Percentiles rank a stretch among this genome's conserved stretches.
These are phyloP conservation scores for Magnusiomyces suaveolens DNA, from an alignment of 1,139 yeast genomes.

Conservation along the genomic window DNA sequence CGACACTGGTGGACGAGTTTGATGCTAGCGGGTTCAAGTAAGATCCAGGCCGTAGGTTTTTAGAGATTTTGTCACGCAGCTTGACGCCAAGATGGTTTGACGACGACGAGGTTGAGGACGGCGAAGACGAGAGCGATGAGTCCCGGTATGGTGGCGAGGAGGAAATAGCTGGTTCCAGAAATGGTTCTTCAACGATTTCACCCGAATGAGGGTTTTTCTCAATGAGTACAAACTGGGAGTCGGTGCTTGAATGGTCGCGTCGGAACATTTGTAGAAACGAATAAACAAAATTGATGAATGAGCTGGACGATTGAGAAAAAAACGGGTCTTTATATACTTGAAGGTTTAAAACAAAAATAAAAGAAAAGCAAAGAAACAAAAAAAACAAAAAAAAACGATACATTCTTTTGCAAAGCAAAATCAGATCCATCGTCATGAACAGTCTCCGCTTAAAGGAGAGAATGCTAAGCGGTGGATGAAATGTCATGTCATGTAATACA, in stretches of 20 bases:
- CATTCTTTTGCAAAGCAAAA: too few relatives aligned
- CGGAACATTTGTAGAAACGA: not conserved
- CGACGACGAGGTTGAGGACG: not conserved
- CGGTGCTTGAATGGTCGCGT: constrained; percentile 1
- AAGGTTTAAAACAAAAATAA: too few relatives aligned
- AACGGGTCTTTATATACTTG: too few relatives aligned
- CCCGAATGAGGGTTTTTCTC: constrained; percentile 5
- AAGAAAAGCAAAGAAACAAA: not conserved
- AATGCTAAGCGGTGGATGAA: too few relatives aligned
- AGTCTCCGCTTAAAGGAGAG: too few relatives aligned
- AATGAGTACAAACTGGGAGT: constrained; percentile 3
- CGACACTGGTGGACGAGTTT: not conserved
- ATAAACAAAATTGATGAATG: not conserved
- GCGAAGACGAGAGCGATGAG: not conserved
- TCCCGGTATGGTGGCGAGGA: not conserved
- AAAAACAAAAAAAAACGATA: too few relatives aligned
- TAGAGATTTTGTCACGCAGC: not conserved
- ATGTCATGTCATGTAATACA: not conserved
- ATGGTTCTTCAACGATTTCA: constrained; percentile 2
- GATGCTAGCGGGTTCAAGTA: not conserved
- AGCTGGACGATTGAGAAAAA: not conserved
- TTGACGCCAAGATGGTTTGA: not conserved
- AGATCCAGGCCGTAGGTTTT: constrained; percentile 4
- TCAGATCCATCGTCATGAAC: too few relatives aligned
- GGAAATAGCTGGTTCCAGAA: not conserved